Evolutionary conservation across 768 basidiomycete species (phyloP).

Genomic region (Podaxis sp.): DNA sequence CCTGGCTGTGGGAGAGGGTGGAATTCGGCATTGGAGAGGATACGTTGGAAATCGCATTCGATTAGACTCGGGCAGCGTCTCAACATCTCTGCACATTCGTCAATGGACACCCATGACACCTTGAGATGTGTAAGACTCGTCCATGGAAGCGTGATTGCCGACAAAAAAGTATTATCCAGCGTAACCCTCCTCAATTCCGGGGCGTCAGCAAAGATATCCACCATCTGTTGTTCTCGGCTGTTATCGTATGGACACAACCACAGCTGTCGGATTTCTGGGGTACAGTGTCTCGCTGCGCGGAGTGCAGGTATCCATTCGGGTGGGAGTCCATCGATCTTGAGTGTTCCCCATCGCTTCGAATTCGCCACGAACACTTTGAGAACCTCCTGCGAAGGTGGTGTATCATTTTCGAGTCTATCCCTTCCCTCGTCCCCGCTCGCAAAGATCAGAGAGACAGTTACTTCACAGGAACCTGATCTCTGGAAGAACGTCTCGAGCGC

Average conservation of each 20-base stretch:
- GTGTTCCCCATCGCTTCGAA: slow-evolving; percentile 3
- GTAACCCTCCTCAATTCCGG: slow-evolving; percentile 3
- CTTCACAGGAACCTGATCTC: not conserved
- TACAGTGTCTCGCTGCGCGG: not conserved
- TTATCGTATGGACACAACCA: slow-evolving; percentile 15
- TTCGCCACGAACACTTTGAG: not conserved
- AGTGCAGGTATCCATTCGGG: slow-evolving; percentile 13
- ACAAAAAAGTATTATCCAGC: slow-evolving; percentile 11
- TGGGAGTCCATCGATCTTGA: slow-evolving; percentile 12
- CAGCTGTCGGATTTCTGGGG: not conserved
- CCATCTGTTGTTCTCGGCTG: slow-evolving; percentile 14
- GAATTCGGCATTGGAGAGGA: slow-evolving; percentile 12
- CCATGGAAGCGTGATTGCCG: slow-evolving; percentile 10
- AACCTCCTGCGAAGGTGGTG: slow-evolving; percentile 2
- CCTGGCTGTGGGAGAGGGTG: not conserved
- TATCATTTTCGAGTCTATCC: slow-evolving; percentile 2
- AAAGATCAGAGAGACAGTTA: slow-evolving; percentile 4
- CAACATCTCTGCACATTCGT: slow-evolving; percentile 14
- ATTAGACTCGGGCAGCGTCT: not conserved
- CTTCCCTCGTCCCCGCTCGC: slow-evolving; percentile 9
- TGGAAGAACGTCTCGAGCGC: slow-evolving; percentile 7
- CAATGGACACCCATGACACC: slow-evolving; percentile 13
- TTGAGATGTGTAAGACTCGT: slow-evolving; percentile 4
- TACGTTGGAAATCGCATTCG: slow-evolving; percentile 11
- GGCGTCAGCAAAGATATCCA: slow-evolving; percentile 7